Evolutionary conservation across 176 grass and related monocot species (phyloP), one percentile per base, ranked within the genome.

Genomic region (Tillandsia leiboldiana): DNA sequence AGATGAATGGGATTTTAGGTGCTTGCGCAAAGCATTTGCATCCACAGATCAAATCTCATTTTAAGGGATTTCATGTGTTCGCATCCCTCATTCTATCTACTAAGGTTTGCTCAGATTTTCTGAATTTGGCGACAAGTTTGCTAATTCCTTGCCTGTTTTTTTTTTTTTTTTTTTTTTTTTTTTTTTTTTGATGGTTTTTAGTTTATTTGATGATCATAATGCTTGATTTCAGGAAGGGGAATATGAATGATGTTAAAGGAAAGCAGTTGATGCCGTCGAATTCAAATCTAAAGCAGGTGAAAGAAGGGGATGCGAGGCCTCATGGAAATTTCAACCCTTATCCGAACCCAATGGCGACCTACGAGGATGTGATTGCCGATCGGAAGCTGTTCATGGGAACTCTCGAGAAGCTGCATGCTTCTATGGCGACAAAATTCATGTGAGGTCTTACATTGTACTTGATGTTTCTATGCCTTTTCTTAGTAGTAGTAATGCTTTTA

Each of bases 351-450:
- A 61, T 80, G 73, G 83, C 77, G 10, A 76, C 72, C 47, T 80
- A 72, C 24, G 75, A 58, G 57, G 77, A 85, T 12, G 83, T 85
- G 22, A 63, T 85, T 18, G 52, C 72, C 51, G 33, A 85, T 24
- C 64, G 49, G 11, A 63, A 67, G 11, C 49, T 76, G 10, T 85
- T 85, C 67, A 80, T 33, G 67, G 72, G 72, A 27, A 85, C 83
- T 18, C 63, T 85, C 53, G 61, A 71, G 77, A 85, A 80, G 61
- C 65, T 85, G 18, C 83, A 85, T 68, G 59, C 20, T 23, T 54
- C 52, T 51, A 76, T 76, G 73, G 74, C 59, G 22, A 85, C 83
- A 57, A 85, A 85, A 64, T 85, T 77, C 68, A 80, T 80, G 83
- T 85, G 62, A 85, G 83, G 9, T 8, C n/a, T 49, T 12, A 20